Percentiles rank a stretch among this genome's conserved stretches.
phyloP scores from a whole-genome alignment of 2,329 filamentous ascomycete genomes.

The Venturia carpophila region DNA sequence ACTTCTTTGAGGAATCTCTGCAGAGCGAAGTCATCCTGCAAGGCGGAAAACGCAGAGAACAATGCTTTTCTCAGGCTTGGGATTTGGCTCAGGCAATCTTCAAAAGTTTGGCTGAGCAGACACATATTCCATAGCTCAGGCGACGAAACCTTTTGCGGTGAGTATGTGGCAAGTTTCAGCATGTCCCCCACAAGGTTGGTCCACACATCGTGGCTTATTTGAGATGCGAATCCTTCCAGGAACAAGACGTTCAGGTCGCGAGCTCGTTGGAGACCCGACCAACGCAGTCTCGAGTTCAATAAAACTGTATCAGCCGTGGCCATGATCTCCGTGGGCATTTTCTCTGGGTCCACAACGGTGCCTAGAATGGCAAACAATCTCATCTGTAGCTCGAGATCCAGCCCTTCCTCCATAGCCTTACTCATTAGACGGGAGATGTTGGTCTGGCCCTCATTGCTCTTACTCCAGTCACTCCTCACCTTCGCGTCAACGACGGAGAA shows the following conservation, averaged over 20 bases:
- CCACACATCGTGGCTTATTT: constrained; percentile 4
- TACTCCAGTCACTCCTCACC: background rate
- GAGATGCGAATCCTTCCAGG: background rate
- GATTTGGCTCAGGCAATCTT: background rate
- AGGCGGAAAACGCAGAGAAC: background rate
- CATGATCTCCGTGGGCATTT: background rate
- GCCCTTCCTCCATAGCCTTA: background rate
- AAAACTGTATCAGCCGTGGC: constrained; percentile 4
- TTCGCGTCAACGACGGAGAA: background rate
- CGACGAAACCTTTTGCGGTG: background rate
- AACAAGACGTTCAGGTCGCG: constrained; percentile 1
- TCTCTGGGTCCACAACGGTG: background rate
- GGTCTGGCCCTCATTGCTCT: background rate
- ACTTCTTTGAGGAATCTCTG: constrained; percentile 2
- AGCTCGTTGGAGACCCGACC: background rate
- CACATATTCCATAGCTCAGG: background rate
- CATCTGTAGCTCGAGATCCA: constrained; percentile 11
- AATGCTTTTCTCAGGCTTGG: constrained; percentile 6
- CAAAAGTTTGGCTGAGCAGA: background rate
- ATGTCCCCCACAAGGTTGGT: background rate
- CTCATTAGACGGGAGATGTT: background rate
- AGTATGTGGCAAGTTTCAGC: background rate
- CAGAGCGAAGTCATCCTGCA: background rate
- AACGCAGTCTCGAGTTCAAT: background rate
- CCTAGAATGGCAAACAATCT: constrained; percentile 4